Conservation (phyloP, 2,329 filamentous ascomycete genomes). For the Verticillium dahliae region DNA sequence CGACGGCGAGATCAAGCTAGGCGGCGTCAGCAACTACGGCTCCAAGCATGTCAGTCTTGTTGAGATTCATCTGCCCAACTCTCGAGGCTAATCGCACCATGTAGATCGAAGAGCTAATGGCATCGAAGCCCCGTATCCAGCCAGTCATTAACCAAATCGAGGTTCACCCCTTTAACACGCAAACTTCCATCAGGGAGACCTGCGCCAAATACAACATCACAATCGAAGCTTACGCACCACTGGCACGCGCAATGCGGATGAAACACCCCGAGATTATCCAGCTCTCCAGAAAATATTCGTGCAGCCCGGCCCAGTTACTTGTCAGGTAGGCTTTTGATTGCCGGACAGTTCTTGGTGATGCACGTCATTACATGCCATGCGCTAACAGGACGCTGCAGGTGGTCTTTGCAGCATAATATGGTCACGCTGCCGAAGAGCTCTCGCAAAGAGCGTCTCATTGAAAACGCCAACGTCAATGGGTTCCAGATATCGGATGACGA, state of each 20-base stretch:
- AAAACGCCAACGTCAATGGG: conserved; percentile 55
- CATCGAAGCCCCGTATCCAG: conserved; percentile 50
- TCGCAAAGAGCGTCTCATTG: conserved; percentile 52
- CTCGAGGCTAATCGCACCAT: neutral
- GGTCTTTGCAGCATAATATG: conserved; percentile 70
- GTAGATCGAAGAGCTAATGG: conserved; percentile 63
- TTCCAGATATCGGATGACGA: conserved; percentile 59
- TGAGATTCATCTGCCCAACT: neutral
- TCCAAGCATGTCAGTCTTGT: conserved; percentile 56
- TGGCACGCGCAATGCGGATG: conserved; percentile 66
- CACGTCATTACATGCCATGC: too few species aligned
- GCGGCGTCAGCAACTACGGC: conserved; percentile 74
- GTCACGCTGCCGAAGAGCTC: conserved; percentile 70
- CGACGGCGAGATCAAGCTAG: conserved; percentile 63
- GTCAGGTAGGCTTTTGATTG: conserved; percentile 34
- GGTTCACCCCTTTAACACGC: conserved; percentile 76
- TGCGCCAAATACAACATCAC: conserved; percentile 62
- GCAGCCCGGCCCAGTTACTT: conserved; percentile 66
- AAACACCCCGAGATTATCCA: conserved; percentile 55
- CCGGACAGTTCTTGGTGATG: too few species aligned
- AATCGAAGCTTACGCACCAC: conserved; percentile 74
- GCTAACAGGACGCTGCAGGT: conserved; percentile 33
- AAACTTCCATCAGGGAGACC: conserved; percentile 56
- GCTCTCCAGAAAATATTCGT: conserved; percentile 61
- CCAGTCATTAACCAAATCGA: conserved; percentile 78